Evolutionary conservation across 352 stramenopile genomes (phyloP).

Genomic region (Pythium sukuiense): DNA sequence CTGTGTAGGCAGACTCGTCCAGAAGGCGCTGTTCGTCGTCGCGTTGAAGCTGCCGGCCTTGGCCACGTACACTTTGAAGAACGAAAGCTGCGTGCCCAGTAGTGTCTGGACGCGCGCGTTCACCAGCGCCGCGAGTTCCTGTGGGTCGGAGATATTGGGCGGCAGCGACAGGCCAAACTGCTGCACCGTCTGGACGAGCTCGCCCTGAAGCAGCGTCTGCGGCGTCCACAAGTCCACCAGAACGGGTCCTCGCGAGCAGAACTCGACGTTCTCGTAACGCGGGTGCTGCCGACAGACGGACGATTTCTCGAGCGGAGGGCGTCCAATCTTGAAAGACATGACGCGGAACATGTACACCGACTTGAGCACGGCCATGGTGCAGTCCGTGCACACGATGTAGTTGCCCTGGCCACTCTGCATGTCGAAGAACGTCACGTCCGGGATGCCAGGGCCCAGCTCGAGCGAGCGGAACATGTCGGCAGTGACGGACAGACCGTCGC

Average conservation of each 20-base stretch:
- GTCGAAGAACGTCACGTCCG: slow-evolving; percentile 17
- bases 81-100: neutral
- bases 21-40: slow-evolving; percentile 12
- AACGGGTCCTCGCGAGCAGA: neutral
- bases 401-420: slow-evolving; percentile 1
- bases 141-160: neutral
- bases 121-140: neutral
- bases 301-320: neutral
- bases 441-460: neutral
- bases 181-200: slow-evolving; percentile 1
- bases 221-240: slow-evolving; percentile 6
- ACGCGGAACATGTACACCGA: slow-evolving; percentile 15
- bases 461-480: slow-evolving; percentile 12
- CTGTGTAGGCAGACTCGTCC: slow-evolving; percentile 9
- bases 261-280: slow-evolving; percentile 11
- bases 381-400: slow-evolving; percentile 19
- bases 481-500: neutral
- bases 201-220: slow-evolving; percentile 4
- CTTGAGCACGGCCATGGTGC: slow-evolving; percentile 6
- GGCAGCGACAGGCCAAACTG: slow-evolving; percentile 2
- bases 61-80: slow-evolving; percentile 21
- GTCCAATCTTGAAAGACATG: slow-evolving; percentile 13
- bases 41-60: slow-evolving; percentile 13
- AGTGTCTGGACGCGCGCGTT: slow-evolving; percentile 1
- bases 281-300: slow-evolving; percentile 1